These are phyloP conservation scores for Paxillus involutus DNA, from an alignment of 768 basidiomycete species.

Conservation along the genomic window DNA sequence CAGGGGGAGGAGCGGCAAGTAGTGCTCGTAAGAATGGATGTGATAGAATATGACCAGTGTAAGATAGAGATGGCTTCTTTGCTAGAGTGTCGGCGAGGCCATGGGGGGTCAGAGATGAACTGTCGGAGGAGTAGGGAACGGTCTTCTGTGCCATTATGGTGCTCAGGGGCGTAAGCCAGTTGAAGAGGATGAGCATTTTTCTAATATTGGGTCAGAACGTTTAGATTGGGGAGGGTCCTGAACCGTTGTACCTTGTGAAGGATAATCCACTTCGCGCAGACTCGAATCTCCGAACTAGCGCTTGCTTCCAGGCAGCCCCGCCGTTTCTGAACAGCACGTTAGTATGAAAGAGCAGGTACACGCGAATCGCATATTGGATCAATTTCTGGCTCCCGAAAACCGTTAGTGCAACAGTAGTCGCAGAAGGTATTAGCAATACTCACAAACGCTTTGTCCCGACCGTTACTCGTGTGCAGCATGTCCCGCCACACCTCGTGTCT, in stretches of 20 bases:
- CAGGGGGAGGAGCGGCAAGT: constrained; percentile 79
- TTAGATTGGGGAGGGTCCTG: background rate
- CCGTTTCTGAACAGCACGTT: constrained; percentile 48
- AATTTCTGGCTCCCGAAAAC: constrained; percentile 58
- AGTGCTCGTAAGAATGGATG: constrained; percentile 73
- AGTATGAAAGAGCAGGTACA: constrained; percentile 72
- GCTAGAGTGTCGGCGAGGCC: constrained; percentile 12
- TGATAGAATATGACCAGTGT: constrained; percentile 27
- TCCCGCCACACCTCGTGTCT: constrained; percentile 79
- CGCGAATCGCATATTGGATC: constrained; percentile 78
- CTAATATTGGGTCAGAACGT: constrained; percentile 36
- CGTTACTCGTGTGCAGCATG: constrained; percentile 72
- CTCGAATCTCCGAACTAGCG: constrained; percentile 57
- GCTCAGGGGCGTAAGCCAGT: constrained; percentile 79
- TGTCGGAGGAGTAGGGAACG: constrained; percentile 53
- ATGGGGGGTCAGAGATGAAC: constrained; percentile 25
- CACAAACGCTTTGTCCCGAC: constrained; percentile 85
- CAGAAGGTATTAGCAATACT: constrained; percentile 28
- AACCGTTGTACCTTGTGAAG: constrained; percentile 58
- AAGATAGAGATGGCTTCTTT: constrained; percentile 4
- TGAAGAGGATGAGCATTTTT: constrained; percentile 79
- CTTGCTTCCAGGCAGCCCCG: constrained; percentile 50
- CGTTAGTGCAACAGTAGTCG: background rate
- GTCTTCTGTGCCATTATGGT: constrained; percentile 69
- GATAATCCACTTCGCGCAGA: constrained; percentile 62